Evolutionary conservation across 208 protist genomes (phyloP).

Genomic region (Leishmania tropica): DNA sequence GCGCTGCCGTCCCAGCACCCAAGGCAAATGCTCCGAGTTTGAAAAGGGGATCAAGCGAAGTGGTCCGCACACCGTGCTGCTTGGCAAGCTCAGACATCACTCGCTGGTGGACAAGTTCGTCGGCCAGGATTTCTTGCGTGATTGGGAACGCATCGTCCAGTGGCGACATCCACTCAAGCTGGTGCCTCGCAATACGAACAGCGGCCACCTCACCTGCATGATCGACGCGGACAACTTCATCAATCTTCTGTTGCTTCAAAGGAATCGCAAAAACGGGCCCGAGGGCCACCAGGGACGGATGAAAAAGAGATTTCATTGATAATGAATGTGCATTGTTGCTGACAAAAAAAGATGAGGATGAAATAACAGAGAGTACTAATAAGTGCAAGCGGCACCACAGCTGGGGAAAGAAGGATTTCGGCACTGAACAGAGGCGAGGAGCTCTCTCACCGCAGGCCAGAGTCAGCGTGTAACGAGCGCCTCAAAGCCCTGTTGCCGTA

Average conservation of each 20-base stretch:
- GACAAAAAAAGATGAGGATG: neutral
- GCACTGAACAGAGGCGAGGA: neutral
- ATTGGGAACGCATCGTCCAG: constrained; percentile 66
- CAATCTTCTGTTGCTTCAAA: constrained; percentile 71
- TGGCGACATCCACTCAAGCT: constrained; percentile 83
- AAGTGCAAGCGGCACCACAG: neutral
- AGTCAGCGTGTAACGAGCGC: neutral
- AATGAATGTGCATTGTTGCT: neutral
- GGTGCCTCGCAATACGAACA: constrained; percentile 73
- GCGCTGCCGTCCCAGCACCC: constrained; percentile 68
- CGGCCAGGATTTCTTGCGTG: constrained; percentile 75
- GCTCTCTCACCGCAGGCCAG: neutral
- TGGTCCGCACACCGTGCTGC: constrained; percentile 65
- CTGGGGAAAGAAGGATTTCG: neutral
- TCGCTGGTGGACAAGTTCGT: constrained; percentile 75
- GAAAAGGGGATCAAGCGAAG: constrained; percentile 74
- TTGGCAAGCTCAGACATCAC: constrained; percentile 79
- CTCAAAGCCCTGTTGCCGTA: neutral
- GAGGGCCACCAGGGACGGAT: constrained; percentile 1
- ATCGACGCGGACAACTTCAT: constrained; percentile 84
- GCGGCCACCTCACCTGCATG: constrained; percentile 85
- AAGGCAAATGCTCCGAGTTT: constrained; percentile 73
- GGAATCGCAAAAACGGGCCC: constrained; percentile 47
- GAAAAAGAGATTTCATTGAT: constrained; percentile 33
- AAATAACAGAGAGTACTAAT: neutral